These are phyloP conservation scores for Leptoxyphium fumago DNA, from an alignment of 2,329 filamentous ascomycete species.

Conservation along the genomic window DNA sequence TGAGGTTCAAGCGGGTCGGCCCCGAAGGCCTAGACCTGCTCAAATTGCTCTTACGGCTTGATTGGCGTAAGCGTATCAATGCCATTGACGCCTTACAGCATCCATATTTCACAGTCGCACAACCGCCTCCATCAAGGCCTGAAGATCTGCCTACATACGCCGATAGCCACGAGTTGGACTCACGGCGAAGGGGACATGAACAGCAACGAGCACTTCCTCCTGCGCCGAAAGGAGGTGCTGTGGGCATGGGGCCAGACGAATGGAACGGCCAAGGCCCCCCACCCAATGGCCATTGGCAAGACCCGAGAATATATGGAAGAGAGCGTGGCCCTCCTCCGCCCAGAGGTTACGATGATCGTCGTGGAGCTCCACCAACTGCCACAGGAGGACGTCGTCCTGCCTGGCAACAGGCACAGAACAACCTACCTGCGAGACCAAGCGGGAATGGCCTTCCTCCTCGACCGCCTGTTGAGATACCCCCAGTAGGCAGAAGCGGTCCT, in stretches of 20 bases:
- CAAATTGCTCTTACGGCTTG: constrained; percentile 67
- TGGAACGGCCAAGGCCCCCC: constrained; percentile 35
- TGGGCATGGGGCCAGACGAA: constrained; percentile 55
- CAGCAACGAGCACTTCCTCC: constrained; percentile 74
- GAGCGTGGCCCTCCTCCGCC: constrained; percentile 24
- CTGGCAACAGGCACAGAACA: constrained; percentile 11
- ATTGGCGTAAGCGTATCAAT: constrained; percentile 81
- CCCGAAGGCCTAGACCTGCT: constrained; percentile 64
- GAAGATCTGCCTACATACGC: constrained; percentile 83
- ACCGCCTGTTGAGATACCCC: constrained; percentile 10
- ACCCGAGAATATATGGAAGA: constrained; percentile 17
- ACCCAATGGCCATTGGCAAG: constrained; percentile 12
- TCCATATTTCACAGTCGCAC: constrained; percentile 65
- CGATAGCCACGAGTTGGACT: constrained; percentile 89
- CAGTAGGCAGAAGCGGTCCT: constrained; percentile 4
- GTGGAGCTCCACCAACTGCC: constrained; percentile 10
- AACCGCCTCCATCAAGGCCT: constrained; percentile 62
- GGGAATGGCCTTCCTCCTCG: constrained; percentile 9
- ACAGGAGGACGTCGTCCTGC: constrained; percentile 8
- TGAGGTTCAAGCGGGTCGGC: constrained; percentile 48
- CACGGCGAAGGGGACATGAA: constrained; percentile 69
- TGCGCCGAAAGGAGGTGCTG: constrained; percentile 79
- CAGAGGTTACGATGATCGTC: constrained; percentile 13
- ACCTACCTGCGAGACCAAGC: constrained; percentile 11
- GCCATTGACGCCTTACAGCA: constrained; percentile 88